Conservation (phyloP, 306 rosid genomes). For the Acmispon strigosus region DNA sequence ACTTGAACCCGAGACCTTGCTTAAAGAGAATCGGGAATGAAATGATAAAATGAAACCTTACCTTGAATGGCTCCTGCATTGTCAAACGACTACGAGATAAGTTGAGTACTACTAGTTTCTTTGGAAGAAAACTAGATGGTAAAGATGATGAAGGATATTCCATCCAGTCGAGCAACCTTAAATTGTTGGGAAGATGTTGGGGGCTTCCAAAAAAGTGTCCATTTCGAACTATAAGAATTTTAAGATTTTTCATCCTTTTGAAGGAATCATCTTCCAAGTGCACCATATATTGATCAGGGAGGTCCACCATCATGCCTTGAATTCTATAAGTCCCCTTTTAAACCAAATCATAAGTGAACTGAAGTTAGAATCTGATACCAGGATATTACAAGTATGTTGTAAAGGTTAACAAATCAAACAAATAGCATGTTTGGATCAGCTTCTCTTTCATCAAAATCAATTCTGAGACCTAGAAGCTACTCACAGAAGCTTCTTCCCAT, state of each 20-base stretch:
- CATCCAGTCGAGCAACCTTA: constrained; percentile 43
- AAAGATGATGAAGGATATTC: constrained; percentile 35
- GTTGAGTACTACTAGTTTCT: constrained; percentile 13
- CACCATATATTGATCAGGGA: constrained; percentile 27
- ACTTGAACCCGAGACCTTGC: too few relatives aligned
- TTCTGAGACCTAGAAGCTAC: too few relatives aligned
- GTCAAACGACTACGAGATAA: background rate
- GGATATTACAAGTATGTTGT: background rate
- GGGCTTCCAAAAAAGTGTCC: constrained; percentile 25
- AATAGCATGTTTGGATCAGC: too few relatives aligned
- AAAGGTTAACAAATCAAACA: background rate
- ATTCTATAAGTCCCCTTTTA: constrained; percentile 19
- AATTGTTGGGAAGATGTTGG: constrained; percentile 35
- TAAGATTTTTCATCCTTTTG: background rate
- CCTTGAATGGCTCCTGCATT: constrained; percentile 27
- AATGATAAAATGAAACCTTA: background rate
- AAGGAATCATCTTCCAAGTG: constrained; percentile 28
- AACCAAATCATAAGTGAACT: too few relatives aligned
- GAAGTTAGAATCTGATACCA: background rate
- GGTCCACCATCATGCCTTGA: constrained; percentile 35
- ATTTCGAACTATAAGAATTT: constrained; percentile 26
- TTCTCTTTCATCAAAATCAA: too few relatives aligned
- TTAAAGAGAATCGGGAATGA: background rate
- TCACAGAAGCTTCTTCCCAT: too few relatives aligned
- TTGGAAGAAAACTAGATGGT: constrained; percentile 28